A percentile compares a stretch with the other conserved stretches of the same genome.
phyloP scores from a whole-genome alignment of 2,329 filamentous ascomycete species.

The Akanthomyces uredinophilus region DNA sequence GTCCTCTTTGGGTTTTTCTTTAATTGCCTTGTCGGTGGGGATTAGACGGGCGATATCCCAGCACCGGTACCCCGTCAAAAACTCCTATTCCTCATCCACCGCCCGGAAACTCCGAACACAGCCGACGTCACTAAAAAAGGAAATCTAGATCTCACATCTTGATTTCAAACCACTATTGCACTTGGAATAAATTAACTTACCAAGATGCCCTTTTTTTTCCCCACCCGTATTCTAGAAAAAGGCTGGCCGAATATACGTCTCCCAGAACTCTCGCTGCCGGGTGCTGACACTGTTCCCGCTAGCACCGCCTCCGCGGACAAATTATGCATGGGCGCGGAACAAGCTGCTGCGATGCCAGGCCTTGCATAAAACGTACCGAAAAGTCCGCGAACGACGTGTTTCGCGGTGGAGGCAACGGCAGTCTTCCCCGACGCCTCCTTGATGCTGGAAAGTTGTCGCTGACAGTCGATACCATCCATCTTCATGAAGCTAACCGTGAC shows the following conservation, averaged over 20 bases:
- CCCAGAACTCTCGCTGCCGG: not conserved
- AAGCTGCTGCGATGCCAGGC: not conserved
- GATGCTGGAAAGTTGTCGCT: not conserved
- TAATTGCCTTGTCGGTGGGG: not conserved
- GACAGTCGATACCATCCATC: not conserved
- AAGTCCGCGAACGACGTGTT: not conserved
- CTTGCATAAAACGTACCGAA: not conserved
- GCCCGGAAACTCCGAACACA: not conserved
- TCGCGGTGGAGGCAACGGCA: no score
- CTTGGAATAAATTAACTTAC: not conserved
- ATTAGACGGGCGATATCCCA: not conserved
- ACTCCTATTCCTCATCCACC: not conserved
- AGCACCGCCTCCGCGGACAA: not conserved
- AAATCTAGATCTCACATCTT: not conserved
- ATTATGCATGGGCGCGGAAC: not conserved
- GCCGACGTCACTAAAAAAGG: not conserved
- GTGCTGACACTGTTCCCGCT: not conserved
- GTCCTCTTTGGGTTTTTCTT: not conserved
- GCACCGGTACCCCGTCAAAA: not conserved
- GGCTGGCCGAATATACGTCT: not conserved
- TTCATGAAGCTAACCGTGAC: not conserved
- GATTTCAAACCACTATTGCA: not conserved
- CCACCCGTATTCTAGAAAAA: not conserved
- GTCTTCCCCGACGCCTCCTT: not conserved
- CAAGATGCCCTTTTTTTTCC: not conserved